Conservation (phyloP, 192 early-diverging fungal genomes). For the Diversispora epigaea region DNA sequence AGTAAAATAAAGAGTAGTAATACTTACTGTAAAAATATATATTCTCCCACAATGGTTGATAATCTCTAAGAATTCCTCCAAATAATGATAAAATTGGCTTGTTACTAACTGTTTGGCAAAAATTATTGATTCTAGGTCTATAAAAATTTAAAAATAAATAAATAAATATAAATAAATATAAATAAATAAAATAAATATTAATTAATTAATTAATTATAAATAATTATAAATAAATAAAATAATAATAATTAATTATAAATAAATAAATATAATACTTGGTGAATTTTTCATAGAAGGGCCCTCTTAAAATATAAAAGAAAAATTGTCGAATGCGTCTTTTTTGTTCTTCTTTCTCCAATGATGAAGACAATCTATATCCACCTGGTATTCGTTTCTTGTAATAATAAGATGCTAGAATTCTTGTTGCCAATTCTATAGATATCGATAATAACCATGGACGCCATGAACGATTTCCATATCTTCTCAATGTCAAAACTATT, state of each 20-base stretch:
- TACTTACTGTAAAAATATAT: slow-evolving; percentile 81
- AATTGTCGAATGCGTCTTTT: slow-evolving; percentile 70
- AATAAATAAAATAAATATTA: neutral
- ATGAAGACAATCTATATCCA: slow-evolving; percentile 33
- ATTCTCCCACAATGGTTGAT: slow-evolving; percentile 86
- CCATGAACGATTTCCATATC: slow-evolving; percentile 73
- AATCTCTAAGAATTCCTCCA: slow-evolving; percentile 78
- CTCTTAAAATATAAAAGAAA: slow-evolving; percentile 79
- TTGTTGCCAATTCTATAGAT: slow-evolving; percentile 61
- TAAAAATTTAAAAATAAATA: slow-evolving; percentile 3
- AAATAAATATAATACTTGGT: slow-evolving; percentile 56
- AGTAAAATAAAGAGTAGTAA: neutral
- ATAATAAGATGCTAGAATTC: slow-evolving; percentile 45
- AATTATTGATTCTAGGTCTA: slow-evolving; percentile 61
- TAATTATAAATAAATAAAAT: neutral
- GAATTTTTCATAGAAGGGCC: slow-evolving; percentile 78
- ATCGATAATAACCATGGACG: slow-evolving; percentile 84
- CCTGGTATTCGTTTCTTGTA: slow-evolving; percentile 31
- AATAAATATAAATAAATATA: neutral
- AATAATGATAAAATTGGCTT: slow-evolving; percentile 78
- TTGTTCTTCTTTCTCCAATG: slow-evolving; percentile 79
- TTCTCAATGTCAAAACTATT: slow-evolving; percentile 70
- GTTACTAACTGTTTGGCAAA: slow-evolving; percentile 64
- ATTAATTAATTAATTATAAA: neutral
- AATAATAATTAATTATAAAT: neutral